These are phyloP conservation scores for Nemania serpens DNA, from an alignment of 2,329 filamentous ascomycete genomes.

Conservation along the genomic window DNA sequence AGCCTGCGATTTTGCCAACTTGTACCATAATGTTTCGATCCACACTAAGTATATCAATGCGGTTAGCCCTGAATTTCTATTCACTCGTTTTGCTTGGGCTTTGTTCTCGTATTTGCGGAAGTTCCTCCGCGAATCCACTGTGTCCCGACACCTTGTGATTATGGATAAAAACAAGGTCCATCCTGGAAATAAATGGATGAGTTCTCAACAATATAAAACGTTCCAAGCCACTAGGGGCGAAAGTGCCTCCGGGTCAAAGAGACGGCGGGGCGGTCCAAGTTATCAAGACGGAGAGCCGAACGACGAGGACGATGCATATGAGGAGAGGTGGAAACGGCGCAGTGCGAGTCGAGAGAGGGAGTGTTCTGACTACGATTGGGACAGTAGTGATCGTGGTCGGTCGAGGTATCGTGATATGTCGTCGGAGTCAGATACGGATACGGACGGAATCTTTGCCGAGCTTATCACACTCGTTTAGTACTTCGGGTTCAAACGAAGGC, in stretches of 20 bases:
- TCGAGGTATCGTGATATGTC: background rate
- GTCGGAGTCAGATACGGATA: background rate
- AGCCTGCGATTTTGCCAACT: background rate
- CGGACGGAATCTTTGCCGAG: too few relatives aligned
- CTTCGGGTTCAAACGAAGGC: background rate
- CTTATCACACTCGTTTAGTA: background rate
- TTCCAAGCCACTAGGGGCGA: background rate
- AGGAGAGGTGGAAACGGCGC: background rate
- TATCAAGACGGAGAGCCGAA: background rate
- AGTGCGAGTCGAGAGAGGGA: background rate
- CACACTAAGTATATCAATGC: background rate
- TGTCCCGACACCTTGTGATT: background rate
- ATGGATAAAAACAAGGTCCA: background rate
- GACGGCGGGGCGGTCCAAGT: constrained; percentile 1
- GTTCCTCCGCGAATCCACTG: background rate
- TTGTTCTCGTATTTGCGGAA: constrained; percentile 1
- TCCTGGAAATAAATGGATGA: background rate
- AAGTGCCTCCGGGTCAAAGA: background rate
- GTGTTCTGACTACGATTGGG: background rate
- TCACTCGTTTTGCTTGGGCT: constrained; percentile 11
- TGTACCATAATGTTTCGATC: constrained; percentile 3
- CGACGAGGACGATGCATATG: constrained; percentile 1
- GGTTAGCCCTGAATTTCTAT: constrained; percentile 7
- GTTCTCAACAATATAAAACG: background rate
- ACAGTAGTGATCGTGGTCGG: background rate